Percentiles rank a stretch among this genome's conserved stretches.
phyloP scores from a whole-genome alignment of 169 alveolate species.

The Ichthyophthirius multifiliis region DNA sequence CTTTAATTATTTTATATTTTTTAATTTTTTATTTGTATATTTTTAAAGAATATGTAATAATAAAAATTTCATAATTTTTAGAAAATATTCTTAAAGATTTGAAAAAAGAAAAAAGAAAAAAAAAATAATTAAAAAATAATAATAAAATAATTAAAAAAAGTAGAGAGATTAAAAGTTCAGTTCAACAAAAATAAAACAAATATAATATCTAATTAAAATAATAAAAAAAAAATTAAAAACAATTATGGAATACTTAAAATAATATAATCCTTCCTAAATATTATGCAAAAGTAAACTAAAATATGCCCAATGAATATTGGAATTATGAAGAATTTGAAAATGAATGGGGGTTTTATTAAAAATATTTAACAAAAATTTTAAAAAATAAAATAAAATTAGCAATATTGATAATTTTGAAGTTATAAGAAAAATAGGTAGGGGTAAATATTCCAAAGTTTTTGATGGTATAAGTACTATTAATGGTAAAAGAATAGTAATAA shows the following conservation, averaged over 20 bases:
- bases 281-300: conserved; percentile 47
- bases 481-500: conserved; percentile 91
- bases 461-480: conserved; percentile 87
- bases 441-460: conserved; percentile 98
- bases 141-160: too few relatives aligned
- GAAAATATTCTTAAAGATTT: too few relatives aligned
- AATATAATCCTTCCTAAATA: conserved; percentile 37
- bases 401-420: conserved; percentile 94
- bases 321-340: conserved; percentile 52
- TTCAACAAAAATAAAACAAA: too few relatives aligned
- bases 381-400: not conserved
- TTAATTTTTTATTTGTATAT: too few relatives aligned
- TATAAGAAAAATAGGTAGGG: conserved; percentile 96
- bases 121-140: too few relatives aligned
- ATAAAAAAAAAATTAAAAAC: too few relatives aligned
- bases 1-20: too few relatives aligned
- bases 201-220: too few relatives aligned
- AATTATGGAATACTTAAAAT: not conserved
- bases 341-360: conserved; percentile 36
- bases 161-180: too few relatives aligned
- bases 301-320: conserved; percentile 47
- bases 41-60: too few relatives aligned
- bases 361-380: not conserved
- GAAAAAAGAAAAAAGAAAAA: too few relatives aligned
- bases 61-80: too few relatives aligned